Base-by-base conservation (phyloP, 768 basidiomycete genomes). In the Coprinellus aureogranulatus region DNA sequence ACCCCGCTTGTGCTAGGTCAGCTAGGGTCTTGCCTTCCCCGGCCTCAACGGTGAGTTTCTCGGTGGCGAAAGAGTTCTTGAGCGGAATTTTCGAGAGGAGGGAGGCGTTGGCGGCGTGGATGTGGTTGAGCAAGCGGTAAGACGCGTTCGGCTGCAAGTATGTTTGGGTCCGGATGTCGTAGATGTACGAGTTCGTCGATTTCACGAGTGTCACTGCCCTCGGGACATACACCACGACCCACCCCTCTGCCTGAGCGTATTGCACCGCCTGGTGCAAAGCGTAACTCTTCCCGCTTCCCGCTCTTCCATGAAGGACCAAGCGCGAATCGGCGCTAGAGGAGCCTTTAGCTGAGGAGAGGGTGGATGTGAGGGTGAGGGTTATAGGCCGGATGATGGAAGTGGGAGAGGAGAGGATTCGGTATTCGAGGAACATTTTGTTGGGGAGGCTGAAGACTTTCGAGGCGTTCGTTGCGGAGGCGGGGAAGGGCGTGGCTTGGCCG, bases 141-240 rank as follows among this genome's bases (percentile, higher is more conserved):
- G 90, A 80, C 48, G 84, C 83, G 4, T 71, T 68, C 2, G 88
- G 84, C 62, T 95, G 94, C 20, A 85, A 72, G 70, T 92, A 97
- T 0, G 86, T 89, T 64, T 80, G 85, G 0, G 90, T 88, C 6
- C 86, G 81, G 22, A 88, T 72, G 64, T 94, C 86, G 63, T 95
- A 95, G 5, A 75, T 67, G 65, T 92, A 88, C 2, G 82, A 70
- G 0, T 87, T 87, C 1, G 88, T 85, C 8, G 88, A 89, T 70
- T 93, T 85, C 41, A 94, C 88, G 45, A 92, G 68, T 57, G 37
- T 9, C 10, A 18, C 37, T 9, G 37, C 37, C 72, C 88, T 78
- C 2, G 94, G 92, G 25, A 94, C 81, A 67, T 94, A 97, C 18
- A 95, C 70, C 18, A 93, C 90, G 23, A 95, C 79, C 90, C 92